Conservation (phyloP, 768 basidiomycete species). For the Tulasnella sp. region DNA sequence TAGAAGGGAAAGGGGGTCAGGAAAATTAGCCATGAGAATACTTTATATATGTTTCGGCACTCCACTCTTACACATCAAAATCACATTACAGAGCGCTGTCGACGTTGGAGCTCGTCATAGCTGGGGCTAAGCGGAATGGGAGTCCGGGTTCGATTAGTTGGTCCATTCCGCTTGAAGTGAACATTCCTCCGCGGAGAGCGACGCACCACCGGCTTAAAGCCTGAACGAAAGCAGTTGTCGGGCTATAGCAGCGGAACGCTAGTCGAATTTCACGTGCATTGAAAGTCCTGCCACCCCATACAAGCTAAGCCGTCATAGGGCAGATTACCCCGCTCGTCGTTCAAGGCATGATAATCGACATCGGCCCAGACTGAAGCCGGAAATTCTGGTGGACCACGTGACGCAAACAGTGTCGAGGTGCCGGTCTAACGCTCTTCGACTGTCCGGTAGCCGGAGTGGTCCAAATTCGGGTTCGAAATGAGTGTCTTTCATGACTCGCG, state of each 20-base stretch:
- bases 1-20: neutral
- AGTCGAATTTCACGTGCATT: neutral
- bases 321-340: neutral
- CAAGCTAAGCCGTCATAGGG: neutral
- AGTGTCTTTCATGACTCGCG: too few relatives aligned
- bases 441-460: too few relatives aligned
- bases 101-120: neutral
- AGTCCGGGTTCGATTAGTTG: neutral
- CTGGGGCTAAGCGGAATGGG: neutral
- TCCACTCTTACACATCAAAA: neutral
- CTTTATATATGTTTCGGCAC: neutral
- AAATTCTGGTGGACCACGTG: too few relatives aligned
- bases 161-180: neutral
- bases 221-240: neutral
- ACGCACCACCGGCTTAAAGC: neutral
- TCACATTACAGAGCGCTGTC: neutral
- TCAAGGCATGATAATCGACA: neutral
- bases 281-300: neutral
- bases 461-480: too few relatives aligned
- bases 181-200: neutral
- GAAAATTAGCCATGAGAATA: neutral
- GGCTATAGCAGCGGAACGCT: neutral
- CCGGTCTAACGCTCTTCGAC: too few relatives aligned
- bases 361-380: too few relatives aligned
- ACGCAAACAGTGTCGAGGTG: too few relatives aligned